These are phyloP conservation scores for Glycine latifolia DNA, from an alignment of 306 rosid species.

Conservation along the genomic window DNA sequence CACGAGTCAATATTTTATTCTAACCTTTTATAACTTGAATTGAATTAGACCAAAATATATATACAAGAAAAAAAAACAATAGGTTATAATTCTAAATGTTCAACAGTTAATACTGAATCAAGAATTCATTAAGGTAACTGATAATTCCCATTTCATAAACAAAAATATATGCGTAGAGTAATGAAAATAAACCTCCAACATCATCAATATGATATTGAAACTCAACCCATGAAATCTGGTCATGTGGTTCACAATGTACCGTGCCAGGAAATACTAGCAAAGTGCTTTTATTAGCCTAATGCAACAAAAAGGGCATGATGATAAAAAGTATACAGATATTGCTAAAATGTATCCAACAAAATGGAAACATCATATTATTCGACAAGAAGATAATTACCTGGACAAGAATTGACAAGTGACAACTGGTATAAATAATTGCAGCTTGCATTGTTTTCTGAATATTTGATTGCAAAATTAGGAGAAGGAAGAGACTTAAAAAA, in stretches of 20 bases:
- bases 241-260: slow-evolving; percentile 93
- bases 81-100: slow-evolving; percentile 24
- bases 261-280: slow-evolving; percentile 84
- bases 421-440: slow-evolving; percentile 16
- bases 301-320: slow-evolving; percentile 54
- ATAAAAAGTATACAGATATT: slow-evolving; percentile 41
- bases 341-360: slow-evolving; percentile 37
- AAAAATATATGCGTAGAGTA: slow-evolving; percentile 11
- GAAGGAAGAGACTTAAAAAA: neutral
- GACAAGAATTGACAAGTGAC: slow-evolving; percentile 24
- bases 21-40: too few species aligned
- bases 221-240: slow-evolving; percentile 78
- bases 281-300: slow-evolving; percentile 76
- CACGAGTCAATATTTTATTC: too few species aligned
- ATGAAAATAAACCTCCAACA: slow-evolving; percentile 69
- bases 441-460: slow-evolving; percentile 9
- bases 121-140: slow-evolving; percentile 36
- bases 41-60: slow-evolving; percentile 39
- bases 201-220: slow-evolving; percentile 75
- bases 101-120: neutral
- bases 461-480: slow-evolving; percentile 32
- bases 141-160: slow-evolving; percentile 39
- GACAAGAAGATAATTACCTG: slow-evolving; percentile 27
- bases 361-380: slow-evolving; percentile 37
- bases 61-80: slow-evolving; percentile 47